A percentile compares a stretch with the other conserved stretches of the same genome.
phyloP scores from a whole-genome alignment of 352 stramenopile genomes.

The Globisporangium apiculatum region DNA sequence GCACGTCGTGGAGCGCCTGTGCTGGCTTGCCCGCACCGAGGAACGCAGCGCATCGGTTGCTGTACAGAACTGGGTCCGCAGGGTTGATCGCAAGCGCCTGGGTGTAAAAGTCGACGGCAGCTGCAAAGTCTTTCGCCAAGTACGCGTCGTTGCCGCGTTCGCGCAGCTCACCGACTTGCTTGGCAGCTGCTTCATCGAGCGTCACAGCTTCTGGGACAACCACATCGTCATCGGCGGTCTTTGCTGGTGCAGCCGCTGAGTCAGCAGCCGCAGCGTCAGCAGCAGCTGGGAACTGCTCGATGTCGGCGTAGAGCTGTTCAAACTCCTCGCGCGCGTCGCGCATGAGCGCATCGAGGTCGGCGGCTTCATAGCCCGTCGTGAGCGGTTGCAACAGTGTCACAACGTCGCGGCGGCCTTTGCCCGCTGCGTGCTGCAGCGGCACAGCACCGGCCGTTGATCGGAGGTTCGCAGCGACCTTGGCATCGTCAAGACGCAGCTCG shows the following conservation, averaged over 20 bases:
- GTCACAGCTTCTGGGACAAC: slow-evolving; percentile 32
- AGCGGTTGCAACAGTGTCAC: slow-evolving; percentile 56
- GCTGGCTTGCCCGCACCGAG: slow-evolving; percentile 48
- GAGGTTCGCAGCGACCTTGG: slow-evolving; percentile 40
- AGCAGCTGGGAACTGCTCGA: slow-evolving; percentile 17
- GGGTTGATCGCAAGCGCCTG: slow-evolving; percentile 55
- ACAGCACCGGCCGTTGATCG: slow-evolving; percentile 54
- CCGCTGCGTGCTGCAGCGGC: slow-evolving; percentile 65
- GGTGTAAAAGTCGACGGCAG: slow-evolving; percentile 51
- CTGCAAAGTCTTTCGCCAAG: slow-evolving; percentile 48
- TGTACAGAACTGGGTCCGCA: slow-evolving; percentile 60
- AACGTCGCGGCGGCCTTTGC: slow-evolving; percentile 62
- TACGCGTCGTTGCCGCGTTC: slow-evolving; percentile 68
- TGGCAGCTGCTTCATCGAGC: slow-evolving; percentile 28
- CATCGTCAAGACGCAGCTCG: slow-evolving; percentile 34
- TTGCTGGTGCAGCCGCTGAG: slow-evolving; percentile 3
- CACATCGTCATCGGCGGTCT: slow-evolving; percentile 35
- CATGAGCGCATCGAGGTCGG: slow-evolving; percentile 53
- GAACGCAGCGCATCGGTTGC: slow-evolving; percentile 73
- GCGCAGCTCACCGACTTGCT: slow-evolving; percentile 44
- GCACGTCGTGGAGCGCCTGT: slow-evolving; percentile 68
- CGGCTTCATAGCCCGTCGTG: slow-evolving; percentile 49
- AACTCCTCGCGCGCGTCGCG: slow-evolving; percentile 52
- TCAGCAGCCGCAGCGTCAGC: slow-evolving; percentile 33
- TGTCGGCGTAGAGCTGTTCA: slow-evolving; percentile 44